A percentile compares a stretch with the other conserved stretches of the same genome.
Evolutionary conservation across 345 rosid species (phyloP).

Genomic region (Citrus hindsii): DNA sequence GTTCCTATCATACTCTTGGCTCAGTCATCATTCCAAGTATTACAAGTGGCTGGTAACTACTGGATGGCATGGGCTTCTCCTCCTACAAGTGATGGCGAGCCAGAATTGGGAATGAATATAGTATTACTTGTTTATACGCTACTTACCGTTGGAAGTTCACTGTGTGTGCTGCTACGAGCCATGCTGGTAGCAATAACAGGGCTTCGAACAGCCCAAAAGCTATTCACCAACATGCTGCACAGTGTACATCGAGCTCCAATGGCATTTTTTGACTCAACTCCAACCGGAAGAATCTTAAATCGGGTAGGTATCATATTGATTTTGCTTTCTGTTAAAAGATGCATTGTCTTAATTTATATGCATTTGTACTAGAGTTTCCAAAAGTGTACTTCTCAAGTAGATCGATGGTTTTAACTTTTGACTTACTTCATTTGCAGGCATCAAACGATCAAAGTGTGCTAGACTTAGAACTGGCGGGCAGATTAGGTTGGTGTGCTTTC

Average conservation of each 20-base stretch:
- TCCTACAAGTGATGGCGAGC: constrained; percentile 50
- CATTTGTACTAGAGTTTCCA: neutral
- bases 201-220: constrained; percentile 68
- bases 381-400: neutral
- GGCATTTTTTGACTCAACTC: constrained; percentile 96
- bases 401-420: neutral
- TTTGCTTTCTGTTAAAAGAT: neutral
- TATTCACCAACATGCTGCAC: constrained; percentile 72
- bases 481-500: constrained; percentile 91
- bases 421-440: constrained; percentile 43
- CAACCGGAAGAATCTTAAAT: constrained; percentile 88
- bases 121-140: constrained; percentile 62
- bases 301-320: constrained; percentile 47
- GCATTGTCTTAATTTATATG: neutral
- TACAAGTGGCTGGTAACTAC: constrained; percentile 83
- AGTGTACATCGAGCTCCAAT: constrained; percentile 79
- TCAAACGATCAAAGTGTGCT: constrained; percentile 90
- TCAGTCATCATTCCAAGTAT: constrained; percentile 74
- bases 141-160: constrained; percentile 67
- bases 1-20: constrained; percentile 80
- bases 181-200: constrained; percentile 62
- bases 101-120: constrained; percentile 48
- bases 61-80: constrained; percentile 98
- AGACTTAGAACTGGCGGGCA: constrained; percentile 80
- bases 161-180: constrained; percentile 73